Conservation (phyloP, 2,329 filamentous ascomycete genomes). For the Lachnellula willkommii region DNA sequence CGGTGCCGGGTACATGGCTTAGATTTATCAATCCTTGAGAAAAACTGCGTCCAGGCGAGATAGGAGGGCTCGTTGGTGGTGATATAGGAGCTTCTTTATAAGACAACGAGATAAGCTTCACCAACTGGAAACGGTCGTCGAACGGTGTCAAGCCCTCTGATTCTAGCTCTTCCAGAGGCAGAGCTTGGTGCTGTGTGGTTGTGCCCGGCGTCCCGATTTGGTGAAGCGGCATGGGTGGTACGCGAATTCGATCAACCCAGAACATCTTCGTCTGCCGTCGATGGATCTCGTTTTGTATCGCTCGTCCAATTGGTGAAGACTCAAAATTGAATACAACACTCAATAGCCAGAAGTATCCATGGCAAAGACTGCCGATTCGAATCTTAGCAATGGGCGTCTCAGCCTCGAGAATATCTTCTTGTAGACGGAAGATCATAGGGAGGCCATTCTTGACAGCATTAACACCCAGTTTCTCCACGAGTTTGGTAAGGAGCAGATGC, state of each 20-base stretch:
- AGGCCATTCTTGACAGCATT: conserved; percentile 75
- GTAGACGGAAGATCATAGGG: conserved; percentile 83
- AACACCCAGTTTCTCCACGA: conserved; percentile 73
- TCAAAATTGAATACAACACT: conserved; percentile 75
- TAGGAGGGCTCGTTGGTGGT: conserved; percentile 63
- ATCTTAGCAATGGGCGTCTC: conserved; percentile 66
- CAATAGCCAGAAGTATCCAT: conserved; percentile 82
- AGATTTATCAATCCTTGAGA: conserved; percentile 56
- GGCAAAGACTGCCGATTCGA: conserved; percentile 74
- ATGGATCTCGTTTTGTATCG: conserved; percentile 70
- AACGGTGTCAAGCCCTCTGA: conserved; percentile 67
- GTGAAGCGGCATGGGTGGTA: conserved; percentile 63
- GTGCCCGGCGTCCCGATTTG: conserved; percentile 52
- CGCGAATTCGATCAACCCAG: conserved; percentile 70
- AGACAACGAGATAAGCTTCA: conserved; percentile 66
- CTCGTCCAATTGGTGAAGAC: conserved; percentile 59
- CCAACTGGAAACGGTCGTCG: conserved; percentile 64
- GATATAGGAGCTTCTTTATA: conserved; percentile 61
- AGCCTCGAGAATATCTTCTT: conserved; percentile 71
- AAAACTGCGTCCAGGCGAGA: conserved; percentile 62
- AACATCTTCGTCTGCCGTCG: conserved; percentile 67
- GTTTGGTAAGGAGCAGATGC: conserved; percentile 67
- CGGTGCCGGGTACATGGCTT: conserved; percentile 35
- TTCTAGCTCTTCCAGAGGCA: conserved; percentile 48
- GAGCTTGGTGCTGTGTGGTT: conserved; percentile 40